Evolutionary conservation across 192 early-diverging fungal species (phyloP), one percentile per base, ranked within the genome.

Genomic region (Backusella macrospora): DNA sequence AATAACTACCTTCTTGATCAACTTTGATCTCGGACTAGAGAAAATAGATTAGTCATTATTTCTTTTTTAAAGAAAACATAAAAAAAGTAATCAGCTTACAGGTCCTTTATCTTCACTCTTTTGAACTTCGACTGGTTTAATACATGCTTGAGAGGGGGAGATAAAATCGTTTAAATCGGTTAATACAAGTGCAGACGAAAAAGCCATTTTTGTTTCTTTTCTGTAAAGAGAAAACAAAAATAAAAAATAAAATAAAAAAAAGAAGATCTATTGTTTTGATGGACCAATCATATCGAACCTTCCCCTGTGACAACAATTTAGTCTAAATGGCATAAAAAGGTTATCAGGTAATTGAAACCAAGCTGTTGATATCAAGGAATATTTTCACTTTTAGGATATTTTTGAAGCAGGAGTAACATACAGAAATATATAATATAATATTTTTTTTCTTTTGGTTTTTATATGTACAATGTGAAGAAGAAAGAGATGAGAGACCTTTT

Each of bases 141-240:
- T 96, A 85, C 98, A 99, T 62, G 93, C 96, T 78, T 98, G 96
- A 42, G 95, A 97, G 6, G 98, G 97, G 21, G 93, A 87, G 75
- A 99, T 98, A 71, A 92, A 99, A 85, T 99, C 98, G 77, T 99
- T 96, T 46, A 99, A 90, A 85, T 98, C 97, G 2, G 96, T 94
- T 10, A 99, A 84, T 49, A 90, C 84, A 59, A 97, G 85, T 38
- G 93, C 96, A 48, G 90, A 88, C 2, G 95, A 96, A 83, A 98
- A 98, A 38, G 90, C 80, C 92, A 93, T 93, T 55, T 39, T 42
- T 46, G 18, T 66, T 66, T 2, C 10, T 68, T 26, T 68, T 15
- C n/a, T 42, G n/a, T 42, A 65, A 65, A 67, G 14, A 45, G 18
- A 45, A 67, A 38, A 2, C 21, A 13, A 39, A n/a, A 39, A 39